phyloP scores from a whole-genome alignment of 73 alveolate genomes.

The Paramecium caudatum region DNA sequence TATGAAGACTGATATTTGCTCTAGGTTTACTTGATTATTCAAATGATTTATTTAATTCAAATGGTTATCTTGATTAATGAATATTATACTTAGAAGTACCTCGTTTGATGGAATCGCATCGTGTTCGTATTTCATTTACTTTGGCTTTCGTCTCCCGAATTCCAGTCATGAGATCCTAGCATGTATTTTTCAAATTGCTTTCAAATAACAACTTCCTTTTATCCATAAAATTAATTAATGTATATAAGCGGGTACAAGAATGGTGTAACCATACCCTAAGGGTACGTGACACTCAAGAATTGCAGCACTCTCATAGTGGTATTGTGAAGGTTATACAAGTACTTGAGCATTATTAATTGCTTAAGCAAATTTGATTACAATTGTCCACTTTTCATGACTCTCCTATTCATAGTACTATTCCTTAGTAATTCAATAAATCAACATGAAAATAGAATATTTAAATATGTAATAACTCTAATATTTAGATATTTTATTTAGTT shows the following conservation, averaged over 20 bases:
- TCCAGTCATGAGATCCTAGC: background rate
- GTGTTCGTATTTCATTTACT: slow-evolving; percentile 4
- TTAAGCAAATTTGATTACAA: slow-evolving; percentile 62
- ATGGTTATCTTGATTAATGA: slow-evolving; percentile 9
- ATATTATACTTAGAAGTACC: background rate
- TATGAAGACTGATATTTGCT: background rate
- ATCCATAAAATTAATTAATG: slow-evolving; percentile 36
- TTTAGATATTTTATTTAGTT: background rate
- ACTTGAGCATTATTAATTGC: slow-evolving; percentile 46
- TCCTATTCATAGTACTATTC: slow-evolving; percentile 28
- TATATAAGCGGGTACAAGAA: slow-evolving; percentile 43
- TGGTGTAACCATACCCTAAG: slow-evolving; percentile 27
- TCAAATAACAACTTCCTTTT: slow-evolving; percentile 36
- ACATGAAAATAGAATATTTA: background rate
- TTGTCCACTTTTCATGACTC: slow-evolving; percentile 17
- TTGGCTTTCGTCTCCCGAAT: background rate
- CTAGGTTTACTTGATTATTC: background rate
- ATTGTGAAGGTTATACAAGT: slow-evolving; percentile 22
- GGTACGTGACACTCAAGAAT: slow-evolving; percentile 48
- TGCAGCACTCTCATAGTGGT: slow-evolving; percentile 51
- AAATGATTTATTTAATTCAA: background rate
- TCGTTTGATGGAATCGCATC: slow-evolving; percentile 20
- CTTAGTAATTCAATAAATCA: slow-evolving; percentile 17
- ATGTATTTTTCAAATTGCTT: slow-evolving; percentile 27
- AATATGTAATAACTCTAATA: background rate